These are phyloP conservation scores for Begonia masoniana DNA, from an alignment of 306 rosid species.

Conservation along the genomic window DNA sequence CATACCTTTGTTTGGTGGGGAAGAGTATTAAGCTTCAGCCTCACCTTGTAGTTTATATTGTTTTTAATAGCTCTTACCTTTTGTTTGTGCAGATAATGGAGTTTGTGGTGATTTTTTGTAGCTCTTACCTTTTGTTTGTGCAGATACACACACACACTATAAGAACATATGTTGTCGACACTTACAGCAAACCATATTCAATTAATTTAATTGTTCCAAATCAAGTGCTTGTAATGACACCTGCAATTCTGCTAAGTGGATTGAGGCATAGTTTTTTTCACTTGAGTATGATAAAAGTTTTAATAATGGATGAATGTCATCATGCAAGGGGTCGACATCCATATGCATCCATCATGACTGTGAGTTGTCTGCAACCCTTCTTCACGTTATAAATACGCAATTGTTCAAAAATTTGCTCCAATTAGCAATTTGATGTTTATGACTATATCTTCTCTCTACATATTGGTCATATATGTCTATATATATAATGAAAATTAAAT, in stretches of 20 bases:
- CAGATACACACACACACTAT: no score
- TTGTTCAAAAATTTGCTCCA: no score
- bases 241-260: slow-evolving; percentile 47
- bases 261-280: slow-evolving; percentile 61
- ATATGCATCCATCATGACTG: slow-evolving; percentile 68
- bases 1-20: no score
- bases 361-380: slow-evolving; percentile 8
- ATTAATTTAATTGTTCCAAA: slow-evolving; percentile 1
- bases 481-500: not conserved
- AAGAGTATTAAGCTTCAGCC: no score
- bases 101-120: no score
- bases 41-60: no score
- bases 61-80: no score
- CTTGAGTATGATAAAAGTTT: slow-evolving; percentile 59
- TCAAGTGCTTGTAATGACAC: slow-evolving; percentile 89
- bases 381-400: no score
- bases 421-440: no score
- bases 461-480: not conserved
- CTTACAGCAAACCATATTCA: not conserved
- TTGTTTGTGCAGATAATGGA: no score
- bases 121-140: no score
- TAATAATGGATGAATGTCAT: slow-evolving; percentile 85
- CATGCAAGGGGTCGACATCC: slow-evolving; percentile 58
- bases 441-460: slow-evolving; percentile 6
- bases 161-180: slow-evolving; percentile 3